Evolutionary conservation across 345 rosid species (phyloP), one percentile per base, ranked within the genome.

Genomic region (Eucalyptus fibrosa): DNA sequence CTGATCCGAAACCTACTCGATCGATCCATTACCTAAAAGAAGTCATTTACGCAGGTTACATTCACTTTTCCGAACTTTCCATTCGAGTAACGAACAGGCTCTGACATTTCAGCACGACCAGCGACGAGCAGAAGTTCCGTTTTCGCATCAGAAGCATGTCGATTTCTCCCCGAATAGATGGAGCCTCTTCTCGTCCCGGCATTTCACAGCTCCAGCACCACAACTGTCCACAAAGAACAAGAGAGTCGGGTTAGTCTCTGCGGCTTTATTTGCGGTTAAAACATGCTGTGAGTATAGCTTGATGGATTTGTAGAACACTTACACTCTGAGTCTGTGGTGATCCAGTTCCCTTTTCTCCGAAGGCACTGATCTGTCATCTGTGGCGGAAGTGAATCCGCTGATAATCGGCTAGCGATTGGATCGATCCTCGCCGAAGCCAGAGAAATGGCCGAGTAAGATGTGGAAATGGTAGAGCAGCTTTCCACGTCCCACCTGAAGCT

Each of bases 301-400:
- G 88, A 53, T 55, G 85, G 47, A 40, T 40, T 53, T 11, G 65
- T 34, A 5, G 49, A 81, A 47, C 86, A 88, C 94, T 89, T 95
- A 97, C 99, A 97, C 86, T 97, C 99, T 34, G 99, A 90, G 88
- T 97, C 99, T 23, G 98, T 96, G 51, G 99, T 97, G 93, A 97
- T 97, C 99, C 99, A 97, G 67, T 94, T 97, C 65, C 94, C 97
- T 94, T 92, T 97, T 83, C 92, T 92, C 45, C 90, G 30, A 47
- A 67, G 72, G 81, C 60, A 42, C 23, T 67, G 59, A 55, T 37
- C 67, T 88, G 85, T 88, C 92, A 86, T 91, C 91, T 59, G 81
- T 28, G 65, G 95, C 92, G 90, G 94, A 91, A 77, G 44, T n/a
- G 95, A 93, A 59, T 86, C 92, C 87, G 94, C 65, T 47, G 97